Percentiles rank a stretch among this genome's conserved stretches.
Conservation (phyloP, 768 basidiomycete species). For the Rhodotorula toruloides region DNA sequence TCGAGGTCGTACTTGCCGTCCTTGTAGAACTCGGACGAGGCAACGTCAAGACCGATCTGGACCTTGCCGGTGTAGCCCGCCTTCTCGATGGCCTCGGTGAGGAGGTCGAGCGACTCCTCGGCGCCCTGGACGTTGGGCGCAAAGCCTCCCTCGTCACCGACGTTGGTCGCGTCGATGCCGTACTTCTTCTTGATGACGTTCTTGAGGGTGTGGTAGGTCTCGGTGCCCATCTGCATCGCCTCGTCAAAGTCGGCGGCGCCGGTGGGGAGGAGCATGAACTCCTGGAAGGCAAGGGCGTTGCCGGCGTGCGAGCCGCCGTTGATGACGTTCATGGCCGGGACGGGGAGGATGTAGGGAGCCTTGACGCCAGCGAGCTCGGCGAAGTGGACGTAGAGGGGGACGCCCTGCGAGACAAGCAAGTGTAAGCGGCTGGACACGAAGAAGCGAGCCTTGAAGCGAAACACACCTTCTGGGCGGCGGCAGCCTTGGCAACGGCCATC, state of each 20-base stretch:
- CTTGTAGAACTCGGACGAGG: slow-evolving; percentile 99
- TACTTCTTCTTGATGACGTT: slow-evolving; percentile 99
- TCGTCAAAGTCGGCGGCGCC: slow-evolving; percentile 87
- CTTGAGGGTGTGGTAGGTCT: slow-evolving; percentile 70
- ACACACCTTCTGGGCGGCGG: slow-evolving; percentile 74
- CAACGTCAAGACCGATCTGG: slow-evolving; percentile 89
- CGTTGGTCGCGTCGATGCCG: slow-evolving; percentile 98
- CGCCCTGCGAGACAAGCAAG: slow-evolving; percentile 50
- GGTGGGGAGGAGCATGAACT: slow-evolving; percentile 98
- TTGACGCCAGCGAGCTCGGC: slow-evolving; percentile 93
- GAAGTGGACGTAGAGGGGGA: slow-evolving; percentile 93
- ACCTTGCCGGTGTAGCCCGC: slow-evolving; percentile 98
- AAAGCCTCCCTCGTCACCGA: slow-evolving; percentile 99
- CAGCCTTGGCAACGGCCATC: slow-evolving; percentile 90
- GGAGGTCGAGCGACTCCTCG: slow-evolving; percentile 90
- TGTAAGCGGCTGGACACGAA: not conserved
- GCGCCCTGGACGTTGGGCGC: slow-evolving; percentile 96
- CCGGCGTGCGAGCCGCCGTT: slow-evolving; percentile 99
- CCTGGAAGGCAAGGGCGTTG: slow-evolving; percentile 99
- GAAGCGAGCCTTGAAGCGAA: not conserved
- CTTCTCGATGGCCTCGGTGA: slow-evolving; percentile 92
- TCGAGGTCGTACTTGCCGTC: slow-evolving; percentile 98
- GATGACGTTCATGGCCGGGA: slow-evolving; percentile 97
- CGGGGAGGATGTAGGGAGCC: slow-evolving; percentile 84
- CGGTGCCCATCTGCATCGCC: slow-evolving; percentile 97